Conservation (phyloP, 192 early-diverging fungal genomes). For the Coemansia sp. region DNA sequence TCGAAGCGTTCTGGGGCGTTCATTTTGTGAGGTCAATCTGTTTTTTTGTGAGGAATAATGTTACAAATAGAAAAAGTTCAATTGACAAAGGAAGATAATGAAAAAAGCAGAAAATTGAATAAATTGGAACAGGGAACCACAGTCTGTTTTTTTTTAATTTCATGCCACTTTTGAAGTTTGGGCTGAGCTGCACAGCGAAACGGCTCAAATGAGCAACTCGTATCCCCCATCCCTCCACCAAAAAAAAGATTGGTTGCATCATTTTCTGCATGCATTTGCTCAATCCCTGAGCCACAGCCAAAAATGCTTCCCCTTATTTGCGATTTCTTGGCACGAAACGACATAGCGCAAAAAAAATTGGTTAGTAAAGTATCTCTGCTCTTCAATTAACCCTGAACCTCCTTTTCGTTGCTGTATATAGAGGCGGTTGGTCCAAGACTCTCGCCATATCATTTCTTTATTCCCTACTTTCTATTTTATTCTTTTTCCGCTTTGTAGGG, state of each 20-base stretch:
- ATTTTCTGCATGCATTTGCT: neutral
- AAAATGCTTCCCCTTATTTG: neutral
- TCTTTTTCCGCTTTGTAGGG: constrained; percentile 1
- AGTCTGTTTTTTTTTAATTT: neutral
- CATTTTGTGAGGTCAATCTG: constrained; percentile 53
- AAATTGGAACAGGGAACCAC: neutral
- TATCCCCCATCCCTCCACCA: no score
- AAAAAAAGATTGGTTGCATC: neutral
- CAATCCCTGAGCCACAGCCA: neutral
- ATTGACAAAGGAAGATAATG: neutral
- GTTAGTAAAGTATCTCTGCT: no score
- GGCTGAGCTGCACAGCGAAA: no score
- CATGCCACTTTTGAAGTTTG: no score
- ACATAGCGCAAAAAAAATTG: neutral
- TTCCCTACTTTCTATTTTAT: constrained; percentile 11
- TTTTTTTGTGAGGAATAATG: neutral
- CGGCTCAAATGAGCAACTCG: no score
- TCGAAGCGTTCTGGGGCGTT: constrained; percentile 86
- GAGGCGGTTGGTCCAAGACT: neutral
- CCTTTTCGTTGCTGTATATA: neutral
- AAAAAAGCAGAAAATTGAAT: neutral
- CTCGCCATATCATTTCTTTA: constrained; percentile 3
- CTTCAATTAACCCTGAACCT: no score
- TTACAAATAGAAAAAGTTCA: constrained; percentile 1
- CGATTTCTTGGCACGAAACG: neutral